phyloP scores from a whole-genome alignment of 495 filamentous ascomycete species.

The Neurospora tetrasperma region DNA sequence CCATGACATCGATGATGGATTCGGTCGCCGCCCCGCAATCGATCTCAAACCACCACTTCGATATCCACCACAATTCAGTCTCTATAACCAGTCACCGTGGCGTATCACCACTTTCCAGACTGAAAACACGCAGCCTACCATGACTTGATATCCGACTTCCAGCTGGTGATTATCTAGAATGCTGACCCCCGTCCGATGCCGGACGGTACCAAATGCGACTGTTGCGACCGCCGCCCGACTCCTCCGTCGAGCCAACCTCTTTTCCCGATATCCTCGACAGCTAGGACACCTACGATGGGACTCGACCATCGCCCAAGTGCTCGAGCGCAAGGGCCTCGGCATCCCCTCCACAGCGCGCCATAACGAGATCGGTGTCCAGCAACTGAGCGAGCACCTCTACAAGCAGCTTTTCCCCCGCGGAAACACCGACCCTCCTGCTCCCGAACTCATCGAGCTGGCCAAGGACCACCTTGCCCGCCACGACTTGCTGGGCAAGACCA shows the following conservation, averaged over 20 bases:
- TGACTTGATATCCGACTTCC: conserved; percentile 12
- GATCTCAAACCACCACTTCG: background rate
- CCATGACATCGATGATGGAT: background rate
- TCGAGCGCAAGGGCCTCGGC: conserved; percentile 18
- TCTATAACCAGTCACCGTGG: background rate
- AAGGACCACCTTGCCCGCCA: conserved; percentile 77
- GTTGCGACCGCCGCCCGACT: conserved; percentile 24
- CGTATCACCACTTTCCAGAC: background rate
- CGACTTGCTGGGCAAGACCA: conserved; percentile 82
- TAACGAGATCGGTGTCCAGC: conserved; percentile 92
- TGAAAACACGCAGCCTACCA: conserved; percentile 5
- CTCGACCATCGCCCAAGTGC: conserved; percentile 19
- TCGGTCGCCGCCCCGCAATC: background rate
- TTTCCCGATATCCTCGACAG: conserved; percentile 8
- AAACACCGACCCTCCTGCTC: conserved; percentile 44
- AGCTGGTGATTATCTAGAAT: conserved; percentile 19
- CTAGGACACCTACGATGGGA: conserved; percentile 28
- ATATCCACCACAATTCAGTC: background rate
- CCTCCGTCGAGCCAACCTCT: conserved; percentile 27
- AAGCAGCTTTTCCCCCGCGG: conserved; percentile 60
- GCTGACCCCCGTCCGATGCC: conserved; percentile 26
- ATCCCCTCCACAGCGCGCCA: conserved; percentile 55
- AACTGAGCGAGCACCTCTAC: conserved; percentile 72
- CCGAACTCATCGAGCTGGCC: conserved; percentile 66
- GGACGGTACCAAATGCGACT: conserved; percentile 27